A percentile compares a stretch with the other conserved stretches of the same genome.
Evolutionary conservation across 768 basidiomycete genomes (phyloP).

Genomic region (Auriscalpium microsporum): DNA sequence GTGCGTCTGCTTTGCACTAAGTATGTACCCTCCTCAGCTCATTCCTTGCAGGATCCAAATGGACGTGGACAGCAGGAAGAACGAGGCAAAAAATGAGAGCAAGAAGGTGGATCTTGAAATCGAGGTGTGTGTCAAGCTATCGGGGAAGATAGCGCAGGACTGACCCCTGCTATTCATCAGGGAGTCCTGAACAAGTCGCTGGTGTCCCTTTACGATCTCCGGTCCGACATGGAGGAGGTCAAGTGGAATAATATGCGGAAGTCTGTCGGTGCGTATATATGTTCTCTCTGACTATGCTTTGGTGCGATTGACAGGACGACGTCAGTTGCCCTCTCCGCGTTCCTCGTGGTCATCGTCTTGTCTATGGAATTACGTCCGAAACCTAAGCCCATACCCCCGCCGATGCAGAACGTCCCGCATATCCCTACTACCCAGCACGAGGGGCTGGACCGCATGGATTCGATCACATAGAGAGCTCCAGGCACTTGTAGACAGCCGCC

Average conservation of each 20-base stretch:
- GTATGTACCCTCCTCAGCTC: neutral
- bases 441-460: constrained; percentile 3
- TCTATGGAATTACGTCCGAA: constrained; percentile 54
- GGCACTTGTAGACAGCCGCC: neutral
- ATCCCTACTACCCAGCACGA: neutral
- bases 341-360: constrained; percentile 61
- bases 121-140: constrained; percentile 46
- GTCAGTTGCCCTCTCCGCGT: constrained; percentile 53
- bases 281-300: neutral
- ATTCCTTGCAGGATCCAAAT: constrained; percentile 69
- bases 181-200: constrained; percentile 69
- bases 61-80: constrained; percentile 91
- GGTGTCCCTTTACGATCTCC: constrained; percentile 66
- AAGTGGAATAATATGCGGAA: constrained; percentile 87
- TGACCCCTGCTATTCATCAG: constrained; percentile 26
- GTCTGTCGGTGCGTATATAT: constrained; percentile 59
- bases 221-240: constrained; percentile 75
- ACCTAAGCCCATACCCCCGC: constrained; percentile 29
- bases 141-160: neutral
- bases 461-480: constrained; percentile 4
- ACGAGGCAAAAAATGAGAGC: constrained; percentile 76
- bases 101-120: constrained; percentile 81
- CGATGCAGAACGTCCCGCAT: constrained; percentile 10
- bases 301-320: neutral
- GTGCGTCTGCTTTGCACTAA: constrained; percentile 36